Evolutionary conservation across 352 stramenopile genomes (phyloP).

Genomic region (Pythium chondricola): DNA sequence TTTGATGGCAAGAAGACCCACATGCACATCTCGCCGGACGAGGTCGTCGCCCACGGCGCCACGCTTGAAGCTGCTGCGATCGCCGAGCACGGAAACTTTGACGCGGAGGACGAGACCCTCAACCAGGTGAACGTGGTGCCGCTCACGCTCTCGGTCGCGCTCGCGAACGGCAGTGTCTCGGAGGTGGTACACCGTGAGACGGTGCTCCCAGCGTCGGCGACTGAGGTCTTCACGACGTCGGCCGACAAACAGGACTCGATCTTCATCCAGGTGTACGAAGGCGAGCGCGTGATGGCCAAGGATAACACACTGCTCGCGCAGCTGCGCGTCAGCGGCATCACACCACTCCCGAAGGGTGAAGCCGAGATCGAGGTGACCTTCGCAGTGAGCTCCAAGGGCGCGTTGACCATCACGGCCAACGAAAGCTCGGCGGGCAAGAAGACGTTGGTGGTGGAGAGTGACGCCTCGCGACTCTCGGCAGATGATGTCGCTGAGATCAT

Average conservation of each 20-base stretch:
- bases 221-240: conserved; percentile 87
- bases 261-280: conserved; percentile 93
- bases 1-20: conserved; percentile 82
- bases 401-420: conserved; percentile 92
- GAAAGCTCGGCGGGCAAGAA: conserved; percentile 69
- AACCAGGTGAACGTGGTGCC: conserved; percentile 91
- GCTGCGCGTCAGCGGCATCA: conserved; percentile 88
- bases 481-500: conserved; percentile 70
- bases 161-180: conserved; percentile 89
- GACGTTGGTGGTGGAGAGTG: conserved; percentile 67
- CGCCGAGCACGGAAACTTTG: conserved; percentile 58
- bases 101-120: conserved; percentile 50
- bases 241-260: conserved; percentile 89
- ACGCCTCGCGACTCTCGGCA: conserved; percentile 61
- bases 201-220: conserved; percentile 78
- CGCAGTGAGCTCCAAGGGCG: conserved; percentile 89
- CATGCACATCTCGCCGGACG: conserved; percentile 85
- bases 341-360: conserved; percentile 84
- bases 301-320: conserved; percentile 93
- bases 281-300: conserved; percentile 96
- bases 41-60: conserved; percentile 88
- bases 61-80: conserved; percentile 77
- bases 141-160: conserved; percentile 88
- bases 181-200: conserved; percentile 90
- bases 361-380: conserved; percentile 92